Evolutionary conservation across 2,329 filamentous ascomycete species (phyloP).

Genomic region (Fusarium stilboides): DNA sequence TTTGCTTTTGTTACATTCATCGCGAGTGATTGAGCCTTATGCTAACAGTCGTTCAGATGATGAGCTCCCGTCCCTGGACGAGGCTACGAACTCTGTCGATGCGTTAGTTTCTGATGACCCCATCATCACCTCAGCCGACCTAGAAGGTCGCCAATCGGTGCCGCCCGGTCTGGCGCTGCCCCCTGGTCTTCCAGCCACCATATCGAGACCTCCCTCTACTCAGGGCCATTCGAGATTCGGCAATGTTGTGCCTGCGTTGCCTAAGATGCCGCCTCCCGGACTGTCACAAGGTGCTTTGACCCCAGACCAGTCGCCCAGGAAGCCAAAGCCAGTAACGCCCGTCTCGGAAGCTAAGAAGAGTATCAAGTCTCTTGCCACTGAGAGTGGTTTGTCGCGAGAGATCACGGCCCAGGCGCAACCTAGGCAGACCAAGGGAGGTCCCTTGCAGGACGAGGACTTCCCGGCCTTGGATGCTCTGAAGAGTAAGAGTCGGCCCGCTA

Average conservation of each 20-base stretch:
- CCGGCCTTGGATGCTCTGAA: conserved; percentile 68
- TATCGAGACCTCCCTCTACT: conserved; percentile 42
- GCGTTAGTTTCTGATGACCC: conserved; percentile 75
- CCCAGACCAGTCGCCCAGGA: conserved; percentile 55
- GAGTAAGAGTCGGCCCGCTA: conserved; percentile 55
- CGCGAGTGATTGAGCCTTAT: conserved; percentile 42
- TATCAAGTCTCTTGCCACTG: conserved; percentile 62
- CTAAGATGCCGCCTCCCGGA: conserved; percentile 47
- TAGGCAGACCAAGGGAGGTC: conserved; percentile 38
- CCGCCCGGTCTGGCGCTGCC: conserved; percentile 53
- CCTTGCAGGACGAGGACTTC: conserved; percentile 74
- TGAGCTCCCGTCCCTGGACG: conserved; percentile 72
- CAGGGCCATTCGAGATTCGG: conserved; percentile 37
- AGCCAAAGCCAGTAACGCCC: conserved; percentile 43
- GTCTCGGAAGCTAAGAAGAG: conserved; percentile 59
- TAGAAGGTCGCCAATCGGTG: conserved; percentile 45
- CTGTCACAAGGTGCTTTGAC: conserved; percentile 50
- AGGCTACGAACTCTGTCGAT: conserved; percentile 75
- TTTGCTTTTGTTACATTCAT: conserved; percentile 46
- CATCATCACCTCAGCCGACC: conserved; percentile 28
- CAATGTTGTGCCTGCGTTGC: conserved; percentile 48
- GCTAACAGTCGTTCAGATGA: conserved; percentile 72
- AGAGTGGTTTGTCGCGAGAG: conserved; percentile 64
- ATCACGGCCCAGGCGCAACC: conserved; percentile 58
- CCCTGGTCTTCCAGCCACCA: conserved; percentile 37